Evolutionary conservation across 495 filamentous ascomycete genomes (phyloP), one percentile per base, ranked within the genome.

Genomic region (Aspergillus leporis): DNA sequence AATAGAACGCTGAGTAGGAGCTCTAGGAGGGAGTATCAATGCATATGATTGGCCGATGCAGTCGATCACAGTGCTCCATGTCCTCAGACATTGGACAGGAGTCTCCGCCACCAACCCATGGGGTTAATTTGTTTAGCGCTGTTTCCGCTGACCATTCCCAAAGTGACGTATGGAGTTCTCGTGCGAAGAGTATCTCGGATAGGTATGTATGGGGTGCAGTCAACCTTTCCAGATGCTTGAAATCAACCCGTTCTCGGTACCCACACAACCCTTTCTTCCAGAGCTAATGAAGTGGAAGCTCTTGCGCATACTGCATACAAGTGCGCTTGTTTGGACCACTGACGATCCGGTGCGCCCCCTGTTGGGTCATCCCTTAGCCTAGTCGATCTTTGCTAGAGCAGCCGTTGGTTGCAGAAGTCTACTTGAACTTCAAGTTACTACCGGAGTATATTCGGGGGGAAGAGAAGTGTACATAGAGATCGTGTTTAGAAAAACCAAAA

Each of bases 381-480:
- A 61, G 59, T 56, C 53, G 53, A 61, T 56, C 53, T 23, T 56
- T 45, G 53, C 23, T 61, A 56, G 59, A 61, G 49, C 40, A 56
- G 53, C 53, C 53, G 59, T 56, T 22, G 59, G 46, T 56, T 59
- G 59, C 53, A 61, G 59, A 56, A 61, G 59, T 51, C 59, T 61
- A 61, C 59, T 55, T 53, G 48, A 38, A 51, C 59, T 46, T 46
- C 53, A 56, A 28, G 36, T 32, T 23, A 49, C 46, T 30, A 28
- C 5, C 21, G 53, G 25, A 43, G 40, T 43, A 41, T 55, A 46
- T 31, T 46, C 36, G 38, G 40, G 43, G 43, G 21, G 10, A 23
- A 5, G 36, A n/a, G 2, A 40, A n/a, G n/a, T n/a, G n/a, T 23
- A 23, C 21, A 47, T 4, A 7, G 19, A 23, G 21, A 47, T 3